These are phyloP conservation scores for Amanita brunnescens DNA, from an alignment of 768 basidiomycete species.

Conservation along the genomic window DNA sequence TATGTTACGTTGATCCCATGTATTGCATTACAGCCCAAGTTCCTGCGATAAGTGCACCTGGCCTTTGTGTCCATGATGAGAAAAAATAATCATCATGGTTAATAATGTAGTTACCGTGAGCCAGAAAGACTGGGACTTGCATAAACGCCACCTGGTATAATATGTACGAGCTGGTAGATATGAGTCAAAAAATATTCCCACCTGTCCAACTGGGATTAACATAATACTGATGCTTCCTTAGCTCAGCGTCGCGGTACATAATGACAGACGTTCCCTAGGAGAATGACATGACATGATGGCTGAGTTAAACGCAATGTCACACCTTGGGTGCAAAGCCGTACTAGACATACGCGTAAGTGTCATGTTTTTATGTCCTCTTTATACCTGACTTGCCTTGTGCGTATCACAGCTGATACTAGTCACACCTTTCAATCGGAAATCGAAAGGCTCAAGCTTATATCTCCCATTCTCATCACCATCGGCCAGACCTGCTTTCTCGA, in stretches of 20 bases:
- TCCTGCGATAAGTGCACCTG: slow-evolving; percentile 88
- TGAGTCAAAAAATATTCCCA: slow-evolving; percentile 16
- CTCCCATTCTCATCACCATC: slow-evolving; percentile 41
- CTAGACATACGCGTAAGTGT: slow-evolving; percentile 26
- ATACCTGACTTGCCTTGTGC: slow-evolving; percentile 56
- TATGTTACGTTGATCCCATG: slow-evolving; percentile 76
- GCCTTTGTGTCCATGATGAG: slow-evolving; percentile 34
- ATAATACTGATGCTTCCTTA: slow-evolving; percentile 82
- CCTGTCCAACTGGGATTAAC: slow-evolving; percentile 76
- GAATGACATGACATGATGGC: not conserved
- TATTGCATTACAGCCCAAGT: slow-evolving; percentile 96
- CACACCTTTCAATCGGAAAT: slow-evolving; percentile 86
- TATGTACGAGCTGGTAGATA: not conserved
- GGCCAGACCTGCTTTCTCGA: slow-evolving; percentile 70
- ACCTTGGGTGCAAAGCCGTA: slow-evolving; percentile 95
- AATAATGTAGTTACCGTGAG: slow-evolving; percentile 53
- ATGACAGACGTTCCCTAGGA: slow-evolving; percentile 82
- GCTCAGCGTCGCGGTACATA: slow-evolving; percentile 79
- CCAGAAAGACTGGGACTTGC: slow-evolving; percentile 86
- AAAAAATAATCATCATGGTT: not conserved
- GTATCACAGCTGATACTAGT: slow-evolving; percentile 95
- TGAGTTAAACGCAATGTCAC: not conserved
- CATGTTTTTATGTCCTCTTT: not conserved
- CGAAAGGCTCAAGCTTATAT: slow-evolving; percentile 64
- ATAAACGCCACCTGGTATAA: slow-evolving; percentile 67